phyloP scores from a whole-genome alignment of 345 rosid genomes.

The Rhizophora mangle region DNA sequence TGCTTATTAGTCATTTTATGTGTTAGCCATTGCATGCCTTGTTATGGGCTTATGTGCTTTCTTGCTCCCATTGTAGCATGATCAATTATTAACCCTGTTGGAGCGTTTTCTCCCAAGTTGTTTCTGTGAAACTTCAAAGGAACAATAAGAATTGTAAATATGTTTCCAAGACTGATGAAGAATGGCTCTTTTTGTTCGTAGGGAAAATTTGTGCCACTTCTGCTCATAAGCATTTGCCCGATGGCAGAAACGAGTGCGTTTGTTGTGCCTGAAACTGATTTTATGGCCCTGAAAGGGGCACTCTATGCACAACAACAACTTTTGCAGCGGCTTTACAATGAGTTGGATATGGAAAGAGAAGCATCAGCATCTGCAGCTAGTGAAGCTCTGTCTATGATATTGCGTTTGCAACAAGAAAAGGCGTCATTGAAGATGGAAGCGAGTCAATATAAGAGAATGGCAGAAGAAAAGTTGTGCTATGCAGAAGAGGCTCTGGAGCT shows the following conservation, averaged over 20 bases:
- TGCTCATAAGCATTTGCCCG: not conserved
- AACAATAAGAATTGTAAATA: too few species aligned
- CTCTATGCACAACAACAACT: constrained; percentile 74
- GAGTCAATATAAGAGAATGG: constrained; percentile 77
- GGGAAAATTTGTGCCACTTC: not conserved
- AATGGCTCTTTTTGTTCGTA: not conserved
- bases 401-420: constrained; percentile 83
- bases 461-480: constrained; percentile 74
- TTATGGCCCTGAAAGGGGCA: constrained; percentile 46
- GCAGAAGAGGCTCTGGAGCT: constrained; percentile 70
- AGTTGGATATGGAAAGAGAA: constrained; percentile 84
- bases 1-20: too few species aligned
- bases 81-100: too few species aligned
- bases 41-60: too few species aligned
- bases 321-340: constrained; percentile 59
- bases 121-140: too few species aligned
- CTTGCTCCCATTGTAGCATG: too few species aligned
- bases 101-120: too few species aligned
- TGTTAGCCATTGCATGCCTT: too few species aligned
- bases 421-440: constrained; percentile 79
- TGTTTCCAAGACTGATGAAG: too few species aligned
- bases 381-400: constrained; percentile 84
- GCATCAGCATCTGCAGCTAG: constrained; percentile 68
- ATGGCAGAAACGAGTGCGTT: constrained; percentile 43
- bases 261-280: constrained; percentile 38